These are phyloP conservation scores for Colletotrichum truncatum DNA, from an alignment of 2,329 filamentous ascomycete genomes.

Conservation along the genomic window DNA sequence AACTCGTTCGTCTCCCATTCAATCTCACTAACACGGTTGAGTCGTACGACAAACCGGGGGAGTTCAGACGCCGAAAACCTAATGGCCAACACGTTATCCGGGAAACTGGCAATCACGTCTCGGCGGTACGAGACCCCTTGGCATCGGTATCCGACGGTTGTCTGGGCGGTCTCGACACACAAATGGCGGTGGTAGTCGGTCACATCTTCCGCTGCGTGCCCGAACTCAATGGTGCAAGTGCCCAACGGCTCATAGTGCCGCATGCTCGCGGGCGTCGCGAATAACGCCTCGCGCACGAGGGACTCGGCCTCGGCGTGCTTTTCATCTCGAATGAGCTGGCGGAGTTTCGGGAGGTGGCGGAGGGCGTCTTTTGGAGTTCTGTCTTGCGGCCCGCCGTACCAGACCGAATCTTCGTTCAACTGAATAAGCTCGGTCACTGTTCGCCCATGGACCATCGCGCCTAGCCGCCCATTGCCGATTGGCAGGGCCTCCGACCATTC, in stretches of 20 bases:
- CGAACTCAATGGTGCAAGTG: constrained; percentile 49
- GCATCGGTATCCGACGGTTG: constrained; percentile 21
- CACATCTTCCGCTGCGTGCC: constrained; percentile 36
- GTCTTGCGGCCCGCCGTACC: constrained; percentile 50
- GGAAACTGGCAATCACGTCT: constrained; percentile 36
- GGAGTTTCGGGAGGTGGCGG: constrained; percentile 44
- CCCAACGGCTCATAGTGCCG: constrained; percentile 56
- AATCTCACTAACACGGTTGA: constrained; percentile 49
- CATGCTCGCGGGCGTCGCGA: constrained; percentile 53
- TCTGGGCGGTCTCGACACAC: constrained; percentile 25
- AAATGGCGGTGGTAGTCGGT: constrained; percentile 29
- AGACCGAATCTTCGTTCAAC: constrained; percentile 57
- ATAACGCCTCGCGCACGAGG: constrained; percentile 44
- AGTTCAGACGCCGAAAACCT: constrained; percentile 32
- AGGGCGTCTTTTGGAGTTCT: constrained; percentile 46
- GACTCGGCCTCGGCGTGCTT: constrained; percentile 32
- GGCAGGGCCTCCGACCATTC: constrained; percentile 45
- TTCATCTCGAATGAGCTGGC: constrained; percentile 46
- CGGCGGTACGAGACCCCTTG: constrained; percentile 33
- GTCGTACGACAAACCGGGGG: constrained; percentile 36
- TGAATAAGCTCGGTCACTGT: constrained; percentile 45
- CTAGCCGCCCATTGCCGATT: constrained; percentile 53
- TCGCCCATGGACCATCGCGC: constrained; percentile 49
- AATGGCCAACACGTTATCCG: constrained; percentile 34
- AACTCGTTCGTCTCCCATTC: constrained; percentile 55